Evolutionary conservation across 495 filamentous ascomycete species (phyloP), one percentile per base, ranked within the genome.

Genomic region (Tuber aestivum): DNA sequence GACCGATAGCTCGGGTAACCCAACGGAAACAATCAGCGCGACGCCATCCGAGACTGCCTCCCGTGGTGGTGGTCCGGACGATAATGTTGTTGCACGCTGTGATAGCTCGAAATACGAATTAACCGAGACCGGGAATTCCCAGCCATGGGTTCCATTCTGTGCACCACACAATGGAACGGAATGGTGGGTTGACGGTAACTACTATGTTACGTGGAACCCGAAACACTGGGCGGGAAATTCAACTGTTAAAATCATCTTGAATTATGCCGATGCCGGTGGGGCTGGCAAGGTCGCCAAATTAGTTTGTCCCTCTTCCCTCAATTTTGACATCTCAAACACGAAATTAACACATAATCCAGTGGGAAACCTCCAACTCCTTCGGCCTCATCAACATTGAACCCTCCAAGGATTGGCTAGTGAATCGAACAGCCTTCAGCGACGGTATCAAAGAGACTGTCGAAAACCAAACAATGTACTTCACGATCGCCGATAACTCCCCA

Each of bases 141-240:
- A 70, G 18, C 78, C 77, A 23, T 79, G 69, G 18, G 32, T 76
- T 21, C 81, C 81, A 2, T 82, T 82, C 72, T 82, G 81, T 42
- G 75, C 77, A 1, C 81, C 81, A 1, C 69, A 50, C 4, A 77
- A 82, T 21, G 71, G 75, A 20, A 74, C 77, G 3, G 50, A 65
- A 7, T 82, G 81, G 81, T 79, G 74, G 74, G 41, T 70, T 38
- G 72, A 70, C 38, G 77, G 80, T 0, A 75, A 74, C 23, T 82
- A 82, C 73, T 80, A 82, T 45, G 72, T 82, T 18, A 82, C 80
- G 0, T 82, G 81, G 81, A 82, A 82, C 71, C 72, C 73, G 9
- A 44, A 4, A n/a, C 44, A 70, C n/a, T 82, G 78, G 72, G n/a
- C 69, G 12, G n/a, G 40, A 12, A 82, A 82, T 37, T 82, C 77